These are phyloP conservation scores for Tylopilus cervinicoccineus DNA, from an alignment of 768 basidiomycete species.

Conservation along the genomic window DNA sequence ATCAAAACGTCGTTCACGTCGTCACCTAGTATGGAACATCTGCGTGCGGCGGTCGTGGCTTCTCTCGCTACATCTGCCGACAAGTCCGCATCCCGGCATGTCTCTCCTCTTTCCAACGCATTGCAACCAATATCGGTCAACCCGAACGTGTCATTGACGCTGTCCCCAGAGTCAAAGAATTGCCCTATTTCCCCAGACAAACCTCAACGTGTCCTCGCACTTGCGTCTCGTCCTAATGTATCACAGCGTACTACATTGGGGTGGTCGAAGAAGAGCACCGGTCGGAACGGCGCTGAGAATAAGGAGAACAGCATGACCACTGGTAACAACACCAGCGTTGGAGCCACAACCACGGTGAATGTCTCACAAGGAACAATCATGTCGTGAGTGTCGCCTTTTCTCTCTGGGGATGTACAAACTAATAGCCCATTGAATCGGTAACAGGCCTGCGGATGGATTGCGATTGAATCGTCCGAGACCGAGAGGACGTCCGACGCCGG, in stretches of 20 bases:
- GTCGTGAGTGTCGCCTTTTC: conserved; percentile 44
- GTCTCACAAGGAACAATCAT: conserved; percentile 37
- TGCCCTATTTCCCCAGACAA: conserved; percentile 26
- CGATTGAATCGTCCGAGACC: conserved; percentile 46
- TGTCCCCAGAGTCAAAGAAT: conserved; percentile 34
- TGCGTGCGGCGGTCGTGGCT: conserved; percentile 22
- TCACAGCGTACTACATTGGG: conserved; percentile 59
- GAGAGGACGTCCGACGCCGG: conserved; percentile 38
- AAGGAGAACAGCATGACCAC: conserved; percentile 44
- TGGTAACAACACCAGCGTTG: conserved; percentile 1
- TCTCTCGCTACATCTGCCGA: conserved; percentile 21
- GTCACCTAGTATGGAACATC: conserved; percentile 33
- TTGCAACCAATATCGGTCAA: conserved; percentile 46
- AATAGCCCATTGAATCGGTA: neutral
- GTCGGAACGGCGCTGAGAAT: conserved; percentile 48
- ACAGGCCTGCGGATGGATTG: conserved; percentile 39
- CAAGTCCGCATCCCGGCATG: conserved; percentile 8
- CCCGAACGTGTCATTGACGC: conserved; percentile 33
- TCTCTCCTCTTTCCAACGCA: conserved; percentile 23
- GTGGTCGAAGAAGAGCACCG: conserved; percentile 59
- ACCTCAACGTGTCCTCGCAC: conserved; percentile 23
- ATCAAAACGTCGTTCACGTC: conserved; percentile 43
- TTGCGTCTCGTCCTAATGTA: conserved; percentile 44
- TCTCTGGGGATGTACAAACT: neutral
- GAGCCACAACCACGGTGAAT: conserved; percentile 11